These are phyloP conservation scores for Petrea volubilis DNA, from an alignment of 257 asterid genomes.

Conservation along the genomic window DNA sequence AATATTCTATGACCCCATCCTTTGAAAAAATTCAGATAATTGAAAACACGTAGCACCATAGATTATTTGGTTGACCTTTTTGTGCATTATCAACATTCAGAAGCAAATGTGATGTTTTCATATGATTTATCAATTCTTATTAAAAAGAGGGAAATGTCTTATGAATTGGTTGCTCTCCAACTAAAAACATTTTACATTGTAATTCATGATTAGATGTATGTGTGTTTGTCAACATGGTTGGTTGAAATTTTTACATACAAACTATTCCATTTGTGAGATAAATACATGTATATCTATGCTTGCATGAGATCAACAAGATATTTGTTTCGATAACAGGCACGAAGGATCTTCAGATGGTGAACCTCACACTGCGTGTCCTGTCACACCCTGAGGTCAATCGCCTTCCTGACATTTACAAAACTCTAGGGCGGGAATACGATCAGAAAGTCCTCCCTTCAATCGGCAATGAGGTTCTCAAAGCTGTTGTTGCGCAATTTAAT, in stretches of 20 bases:
- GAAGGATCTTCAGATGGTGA: constrained; percentile 71
- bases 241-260: not conserved
- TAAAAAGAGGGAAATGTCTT: not conserved
- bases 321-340: constrained; percentile 41
- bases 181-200: not conserved
- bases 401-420: constrained; percentile 54
- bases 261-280: not conserved
- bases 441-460: constrained; percentile 72
- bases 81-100: not conserved
- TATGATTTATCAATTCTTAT: no score
- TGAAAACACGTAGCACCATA: no score
- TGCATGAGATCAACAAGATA: not conserved
- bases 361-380: constrained; percentile 58
- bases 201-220: not conserved
- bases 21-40: no score
- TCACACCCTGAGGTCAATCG: constrained; percentile 53
- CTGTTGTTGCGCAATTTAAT: constrained; percentile 68
- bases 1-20: no score
- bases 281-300: not conserved
- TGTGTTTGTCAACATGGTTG: not conserved
- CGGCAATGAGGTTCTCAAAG: constrained; percentile 64
- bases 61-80: no score
- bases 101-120: not conserved
- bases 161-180: not conserved
- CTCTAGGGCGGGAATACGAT: constrained; percentile 61